Conservation (phyloP, 495 filamentous ascomycete genomes). For the Podospora pseudocomata region DNA sequence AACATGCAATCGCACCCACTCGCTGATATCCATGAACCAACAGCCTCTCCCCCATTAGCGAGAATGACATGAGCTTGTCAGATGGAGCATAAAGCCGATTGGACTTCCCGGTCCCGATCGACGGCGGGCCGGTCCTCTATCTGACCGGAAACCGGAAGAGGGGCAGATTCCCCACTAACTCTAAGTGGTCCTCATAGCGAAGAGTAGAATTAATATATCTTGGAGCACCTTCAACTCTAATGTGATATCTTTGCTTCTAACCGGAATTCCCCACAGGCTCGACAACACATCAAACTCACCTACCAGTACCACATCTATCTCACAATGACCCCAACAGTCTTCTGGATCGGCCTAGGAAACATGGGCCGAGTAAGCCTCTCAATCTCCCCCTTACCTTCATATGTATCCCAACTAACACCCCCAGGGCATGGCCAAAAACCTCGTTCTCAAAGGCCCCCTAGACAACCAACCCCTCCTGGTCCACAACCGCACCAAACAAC, state of each 20-base stretch:
- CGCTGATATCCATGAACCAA: no score
- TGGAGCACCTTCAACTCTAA: neutral
- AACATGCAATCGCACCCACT: no score
- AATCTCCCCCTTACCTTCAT: conserved; percentile 3
- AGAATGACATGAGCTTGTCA: neutral
- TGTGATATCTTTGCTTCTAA: neutral
- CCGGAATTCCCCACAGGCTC: neutral
- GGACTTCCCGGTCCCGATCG: neutral
- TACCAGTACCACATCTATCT: neutral
- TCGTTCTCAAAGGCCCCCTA: conserved; percentile 71
- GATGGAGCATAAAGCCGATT: neutral
- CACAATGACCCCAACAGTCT: conserved; percentile 59
- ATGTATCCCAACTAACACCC: conserved; percentile 1
- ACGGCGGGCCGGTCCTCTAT: neutral
- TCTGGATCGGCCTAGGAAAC: conserved; percentile 89
- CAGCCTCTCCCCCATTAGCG: no score
- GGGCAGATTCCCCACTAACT: neutral
- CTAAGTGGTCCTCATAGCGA: neutral
- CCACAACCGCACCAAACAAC: conserved; percentile 71
- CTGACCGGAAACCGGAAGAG: neutral
- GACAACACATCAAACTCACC: neutral
- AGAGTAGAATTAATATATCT: no score
- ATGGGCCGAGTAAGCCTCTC: conserved; percentile 69
- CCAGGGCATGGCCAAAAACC: conserved; percentile 82
- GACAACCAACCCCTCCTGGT: conserved; percentile 61